Base-by-base conservation (phyloP, 2,329 filamentous ascomycete genomes). In the Alternaria conjuncta region DNA sequence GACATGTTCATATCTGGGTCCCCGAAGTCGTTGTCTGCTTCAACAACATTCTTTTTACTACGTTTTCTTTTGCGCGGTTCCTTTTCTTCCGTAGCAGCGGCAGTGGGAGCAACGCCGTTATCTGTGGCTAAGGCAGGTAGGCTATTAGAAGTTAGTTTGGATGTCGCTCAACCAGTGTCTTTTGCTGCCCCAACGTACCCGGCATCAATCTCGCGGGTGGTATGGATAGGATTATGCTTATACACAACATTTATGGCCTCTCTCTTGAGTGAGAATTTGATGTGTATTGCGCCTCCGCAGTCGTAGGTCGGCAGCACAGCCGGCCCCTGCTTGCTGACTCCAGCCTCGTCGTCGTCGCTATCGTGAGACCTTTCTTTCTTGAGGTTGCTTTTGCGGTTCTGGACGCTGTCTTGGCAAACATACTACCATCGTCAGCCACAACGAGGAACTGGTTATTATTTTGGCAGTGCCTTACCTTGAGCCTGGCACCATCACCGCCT, bases 201-300 rank as follows among this genome's bases (percentile, higher is more conserved):
- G n/a, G 73, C 55, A 18, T 45, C 55, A 23, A 57, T 28, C 6
- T 46, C 43, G 28, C 61, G 25, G 13, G 43, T 43, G 53, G 63
- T 25, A 58, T 79, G 77, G 25, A 79, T 75, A 5, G 74, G 75
- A 41, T 78, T 78, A 55, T 79, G 77, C 51, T 75, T 76, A 55
- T 80, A 80, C 21, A 79, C 71, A 1, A 79, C 73, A 49, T 79
- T 75, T 30, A 80, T 68, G 6, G 75, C 75, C 28, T 76, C 71
- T 49, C 75, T 66, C 60, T 78, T 76, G 36, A 69, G 74, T 2
- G 77, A 80, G 54, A 79, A 79, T 32, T 75, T 79, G 55, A 80
- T 64, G 28, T 75, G 69, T 20, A 80, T 71, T 7, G 76, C 75
- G 32, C 78, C 77, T 18, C 74, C 71, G 44, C 78, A 79, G 56